Percentiles rank a stretch among this genome's conserved stretches.
Evolutionary conservation across 305 asterid species (phyloP).

Genomic region (Coffea humblotiana): DNA sequence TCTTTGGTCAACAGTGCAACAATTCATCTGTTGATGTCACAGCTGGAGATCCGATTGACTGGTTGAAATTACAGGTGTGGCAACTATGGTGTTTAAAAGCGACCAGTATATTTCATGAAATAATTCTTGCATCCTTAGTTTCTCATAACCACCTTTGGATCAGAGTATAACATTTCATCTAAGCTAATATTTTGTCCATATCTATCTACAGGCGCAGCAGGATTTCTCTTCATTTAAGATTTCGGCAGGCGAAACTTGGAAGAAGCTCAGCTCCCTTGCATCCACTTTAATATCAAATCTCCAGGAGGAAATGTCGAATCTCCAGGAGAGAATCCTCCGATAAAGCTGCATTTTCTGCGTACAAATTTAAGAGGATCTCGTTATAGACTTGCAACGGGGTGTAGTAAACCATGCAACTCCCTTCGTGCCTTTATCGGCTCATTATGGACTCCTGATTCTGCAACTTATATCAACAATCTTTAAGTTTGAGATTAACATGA

Average conservation of each 20-base stretch:
- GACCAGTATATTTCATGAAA: not conserved
- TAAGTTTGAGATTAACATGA: too few relatives aligned
- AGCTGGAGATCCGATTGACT: slow-evolving; percentile 79
- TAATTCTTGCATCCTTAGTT: not conserved
- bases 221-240: slow-evolving; percentile 85
- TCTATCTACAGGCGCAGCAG: slow-evolving; percentile 71
- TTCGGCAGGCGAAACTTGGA: slow-evolving; percentile 97
- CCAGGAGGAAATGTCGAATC: slow-evolving; percentile 24
- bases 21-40: slow-evolving; percentile 47
- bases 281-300: slow-evolving; percentile 64
- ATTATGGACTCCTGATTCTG: too few relatives aligned
- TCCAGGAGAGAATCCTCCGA: slow-evolving; percentile 93
- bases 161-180: not conserved
- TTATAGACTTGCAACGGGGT: slow-evolving; percentile 5
- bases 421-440: too few relatives aligned
- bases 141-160: not conserved
- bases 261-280: slow-evolving; percentile 76
- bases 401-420: too few relatives aligned
- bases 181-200: not conserved
- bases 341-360: slow-evolving; percentile 10
- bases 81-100: not conserved
- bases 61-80: slow-evolving; percentile 87
- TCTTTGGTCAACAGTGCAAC: slow-evolving; percentile 55
- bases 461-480: too few relatives aligned
- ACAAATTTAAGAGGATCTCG: slow-evolving; percentile 17